These are phyloP conservation scores for Beauveria pseudobassiana DNA, from an alignment of 2,329 filamentous ascomycete genomes.

Conservation along the genomic window DNA sequence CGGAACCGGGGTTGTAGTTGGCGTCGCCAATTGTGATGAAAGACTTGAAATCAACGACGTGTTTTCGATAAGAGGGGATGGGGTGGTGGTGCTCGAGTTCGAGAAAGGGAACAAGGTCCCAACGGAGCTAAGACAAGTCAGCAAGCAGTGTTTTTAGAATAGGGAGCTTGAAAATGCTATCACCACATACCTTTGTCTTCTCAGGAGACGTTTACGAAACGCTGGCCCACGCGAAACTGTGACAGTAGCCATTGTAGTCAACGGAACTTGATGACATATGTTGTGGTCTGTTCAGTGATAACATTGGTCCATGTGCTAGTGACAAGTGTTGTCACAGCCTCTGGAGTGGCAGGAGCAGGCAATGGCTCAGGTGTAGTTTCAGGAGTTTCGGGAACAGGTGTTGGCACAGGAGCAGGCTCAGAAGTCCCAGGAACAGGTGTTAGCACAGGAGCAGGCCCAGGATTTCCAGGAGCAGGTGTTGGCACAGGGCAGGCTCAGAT, in stretches of 20 bases:
- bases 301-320: conserved; percentile 34
- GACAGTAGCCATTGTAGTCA: conserved; percentile 31
- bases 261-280: conserved; percentile 31
- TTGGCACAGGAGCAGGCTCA: conserved; percentile 4
- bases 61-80: conserved; percentile 14
- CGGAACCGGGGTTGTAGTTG: background rate
- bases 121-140: conserved; percentile 17
- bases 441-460: no score
- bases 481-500: no score
- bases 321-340: conserved; percentile 18
- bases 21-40: conserved; percentile 21
- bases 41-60: conserved; percentile 18
- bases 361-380: conserved; percentile 1
- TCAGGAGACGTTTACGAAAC: conserved; percentile 19
- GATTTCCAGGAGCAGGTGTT: no score
- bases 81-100: conserved; percentile 23
- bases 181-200: conserved; percentile 23
- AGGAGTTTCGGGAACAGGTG: conserved; percentile 15
- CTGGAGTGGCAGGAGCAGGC: conserved; percentile 24
- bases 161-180: background rate
- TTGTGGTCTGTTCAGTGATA: conserved; percentile 31
- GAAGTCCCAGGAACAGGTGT: no score
- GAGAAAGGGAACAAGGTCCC: conserved; percentile 18
- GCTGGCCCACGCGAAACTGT: conserved; percentile 16
- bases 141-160: background rate